phyloP scores from a whole-genome alignment of 768 basidiomycete genomes.

The Pisolithus orientalis region DNA sequence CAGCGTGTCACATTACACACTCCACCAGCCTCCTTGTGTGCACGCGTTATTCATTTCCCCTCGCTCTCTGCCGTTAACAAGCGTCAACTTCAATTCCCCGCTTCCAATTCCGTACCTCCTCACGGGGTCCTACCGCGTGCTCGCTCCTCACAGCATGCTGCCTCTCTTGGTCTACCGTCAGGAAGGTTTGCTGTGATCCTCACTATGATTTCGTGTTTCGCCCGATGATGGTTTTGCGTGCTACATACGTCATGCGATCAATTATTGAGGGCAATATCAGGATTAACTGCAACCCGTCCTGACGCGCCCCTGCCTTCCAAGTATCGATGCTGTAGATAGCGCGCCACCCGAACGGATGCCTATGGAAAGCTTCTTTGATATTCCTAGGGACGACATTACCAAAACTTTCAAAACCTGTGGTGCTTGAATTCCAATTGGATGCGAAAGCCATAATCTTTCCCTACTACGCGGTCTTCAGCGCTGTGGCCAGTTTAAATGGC shows the following conservation, averaged over 20 bases:
- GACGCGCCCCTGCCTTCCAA: background rate
- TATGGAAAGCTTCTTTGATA: background rate
- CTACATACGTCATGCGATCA: background rate
- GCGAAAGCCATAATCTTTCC: background rate
- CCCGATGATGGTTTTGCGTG: background rate
- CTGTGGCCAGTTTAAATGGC: background rate
- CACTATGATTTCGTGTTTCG: background rate
- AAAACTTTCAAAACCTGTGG: background rate
- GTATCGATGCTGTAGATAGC: background rate
- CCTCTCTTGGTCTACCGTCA: background rate
- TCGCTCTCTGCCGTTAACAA: background rate
- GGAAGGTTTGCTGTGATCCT: background rate
- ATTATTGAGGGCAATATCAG: background rate
- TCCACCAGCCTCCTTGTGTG: background rate
- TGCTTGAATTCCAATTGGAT: background rate
- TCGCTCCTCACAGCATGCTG: background rate
- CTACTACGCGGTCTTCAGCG: background rate
- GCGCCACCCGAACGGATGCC: background rate
- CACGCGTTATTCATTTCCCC: slow-evolving; percentile 1
- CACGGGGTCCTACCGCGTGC: slow-evolving; percentile 1
- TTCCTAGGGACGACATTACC: background rate
- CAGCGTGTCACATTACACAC: background rate
- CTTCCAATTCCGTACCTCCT: background rate
- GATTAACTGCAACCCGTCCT: background rate
- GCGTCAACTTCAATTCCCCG: background rate